These are phyloP conservation scores for Saccharomyces uvarum DNA, from an alignment of 1,139 yeast genomes.

Conservation along the genomic window DNA sequence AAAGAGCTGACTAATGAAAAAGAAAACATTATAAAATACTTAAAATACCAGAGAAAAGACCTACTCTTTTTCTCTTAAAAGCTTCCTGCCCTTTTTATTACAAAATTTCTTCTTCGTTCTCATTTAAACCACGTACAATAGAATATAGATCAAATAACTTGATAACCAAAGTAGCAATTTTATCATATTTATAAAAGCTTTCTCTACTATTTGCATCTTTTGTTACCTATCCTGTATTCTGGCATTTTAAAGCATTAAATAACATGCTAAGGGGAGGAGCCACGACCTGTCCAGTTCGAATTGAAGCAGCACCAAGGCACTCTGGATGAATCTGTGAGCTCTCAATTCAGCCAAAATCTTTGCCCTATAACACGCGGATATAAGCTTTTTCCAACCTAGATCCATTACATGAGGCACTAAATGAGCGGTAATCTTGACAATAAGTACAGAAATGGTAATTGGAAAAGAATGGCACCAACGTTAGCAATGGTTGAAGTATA, in stretches of 20 bases:
- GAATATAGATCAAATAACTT: too few relatives aligned
- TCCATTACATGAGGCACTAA: conserved; percentile 45
- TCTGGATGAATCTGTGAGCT: conserved; percentile 53
- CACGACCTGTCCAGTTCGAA: conserved; percentile 45
- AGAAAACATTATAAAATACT: neutral
- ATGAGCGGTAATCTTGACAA: conserved; percentile 41
- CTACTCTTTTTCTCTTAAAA: neutral
- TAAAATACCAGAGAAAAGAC: neutral
- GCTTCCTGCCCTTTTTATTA: too few relatives aligned
- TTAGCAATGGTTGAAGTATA: conserved; percentile 50
- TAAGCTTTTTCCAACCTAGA: conserved; percentile 58
- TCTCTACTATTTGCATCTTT: too few relatives aligned
- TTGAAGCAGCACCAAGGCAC: conserved; percentile 51
- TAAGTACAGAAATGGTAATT: conserved; percentile 40
- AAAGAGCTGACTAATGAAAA: neutral
- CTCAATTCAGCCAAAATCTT: conserved; percentile 42
- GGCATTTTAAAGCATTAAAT: too few relatives aligned
- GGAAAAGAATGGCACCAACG: conserved; percentile 55
- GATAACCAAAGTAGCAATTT: too few relatives aligned
- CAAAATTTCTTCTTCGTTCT: too few relatives aligned
- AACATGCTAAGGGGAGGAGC: conserved; percentile 43
- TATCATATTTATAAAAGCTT: too few relatives aligned
- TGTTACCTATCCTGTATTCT: too few relatives aligned
- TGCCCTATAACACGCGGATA: conserved; percentile 46
- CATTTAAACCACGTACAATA: too few relatives aligned